Evolutionary conservation across 2,329 filamentous ascomycete genomes (phyloP).

Genomic region (Claviceps capensis): DNA sequence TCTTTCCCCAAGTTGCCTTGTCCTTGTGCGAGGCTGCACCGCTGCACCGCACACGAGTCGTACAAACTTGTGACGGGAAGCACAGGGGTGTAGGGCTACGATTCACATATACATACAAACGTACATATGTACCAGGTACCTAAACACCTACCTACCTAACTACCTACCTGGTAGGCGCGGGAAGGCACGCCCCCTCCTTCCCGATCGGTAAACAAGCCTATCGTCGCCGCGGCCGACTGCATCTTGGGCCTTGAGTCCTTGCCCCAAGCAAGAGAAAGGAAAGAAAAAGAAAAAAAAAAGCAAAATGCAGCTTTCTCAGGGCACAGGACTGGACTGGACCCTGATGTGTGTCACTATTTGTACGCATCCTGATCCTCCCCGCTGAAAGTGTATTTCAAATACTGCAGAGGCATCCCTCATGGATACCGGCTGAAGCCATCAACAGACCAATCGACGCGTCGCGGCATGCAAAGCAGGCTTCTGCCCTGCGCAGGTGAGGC

Average conservation of each 20-base stretch:
- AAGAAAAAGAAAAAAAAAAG: too few species aligned
- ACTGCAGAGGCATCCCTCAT: not conserved
- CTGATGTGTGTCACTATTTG: not conserved
- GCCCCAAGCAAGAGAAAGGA: not conserved
- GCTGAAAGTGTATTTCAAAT: not conserved
- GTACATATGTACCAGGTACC: not conserved
- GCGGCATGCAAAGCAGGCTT: not conserved
- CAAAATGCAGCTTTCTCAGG: too few species aligned
- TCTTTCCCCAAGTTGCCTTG: too few species aligned
- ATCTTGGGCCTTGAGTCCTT: not conserved
- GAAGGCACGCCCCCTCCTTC: conserved; percentile 1
- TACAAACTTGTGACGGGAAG: not conserved
- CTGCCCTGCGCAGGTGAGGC: not conserved
- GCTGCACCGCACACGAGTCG: not conserved
- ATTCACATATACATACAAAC: not conserved
- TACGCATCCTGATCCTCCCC: not conserved
- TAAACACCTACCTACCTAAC: not conserved
- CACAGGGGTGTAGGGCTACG: too few species aligned
- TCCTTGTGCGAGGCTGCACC: not conserved
- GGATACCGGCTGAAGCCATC: not conserved
- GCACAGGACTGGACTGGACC: not conserved
- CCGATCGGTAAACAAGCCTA: not conserved
- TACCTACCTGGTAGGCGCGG: not conserved
- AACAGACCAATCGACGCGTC: not conserved
- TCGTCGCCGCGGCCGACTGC: not conserved